Evolutionary conservation across 805 yeast species (phyloP).

Genomic region (Cyberlindnera mycetangii): DNA sequence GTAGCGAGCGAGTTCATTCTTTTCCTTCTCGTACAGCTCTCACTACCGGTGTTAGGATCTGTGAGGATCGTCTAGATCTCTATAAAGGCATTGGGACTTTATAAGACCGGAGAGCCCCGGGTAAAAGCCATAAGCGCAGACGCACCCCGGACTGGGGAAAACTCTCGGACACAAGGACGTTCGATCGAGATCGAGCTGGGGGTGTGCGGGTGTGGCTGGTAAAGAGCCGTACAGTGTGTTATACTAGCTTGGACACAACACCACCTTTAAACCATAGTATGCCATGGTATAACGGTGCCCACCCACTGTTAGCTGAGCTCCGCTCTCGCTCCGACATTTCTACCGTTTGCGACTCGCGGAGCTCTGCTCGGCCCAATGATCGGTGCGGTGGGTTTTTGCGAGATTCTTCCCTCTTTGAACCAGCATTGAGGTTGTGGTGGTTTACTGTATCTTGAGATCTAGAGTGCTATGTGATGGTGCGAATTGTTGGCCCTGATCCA

Average conservation of each 20-base stretch:
- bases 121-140: not conserved
- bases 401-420: not conserved
- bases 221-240: too few species aligned
- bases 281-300: too few species aligned
- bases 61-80: too few species aligned
- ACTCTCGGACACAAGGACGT: not conserved
- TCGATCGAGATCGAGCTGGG: not conserved
- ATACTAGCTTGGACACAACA: too few species aligned
- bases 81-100: too few species aligned
- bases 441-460: too few species aligned
- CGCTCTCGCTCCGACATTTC: not conserved
- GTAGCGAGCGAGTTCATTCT: not conserved
- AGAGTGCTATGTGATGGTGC: too few species aligned
- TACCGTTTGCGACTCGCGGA: not conserved
- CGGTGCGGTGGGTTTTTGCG: slow-evolving; percentile 6
- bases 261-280: too few species aligned
- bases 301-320: too few species aligned
- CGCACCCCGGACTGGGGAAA: slow-evolving; percentile 1
- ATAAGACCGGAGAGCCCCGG: slow-evolving; percentile 1
- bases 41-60: too few species aligned
- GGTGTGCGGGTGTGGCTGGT: not conserved
- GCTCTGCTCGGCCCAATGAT: not conserved
- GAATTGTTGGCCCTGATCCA: too few species aligned
- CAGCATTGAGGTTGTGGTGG: too few species aligned
- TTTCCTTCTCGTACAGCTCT: not conserved